Base-by-base conservation (phyloP, 2,329 filamentous ascomycete species). In the Fusarium begoniae region DNA sequence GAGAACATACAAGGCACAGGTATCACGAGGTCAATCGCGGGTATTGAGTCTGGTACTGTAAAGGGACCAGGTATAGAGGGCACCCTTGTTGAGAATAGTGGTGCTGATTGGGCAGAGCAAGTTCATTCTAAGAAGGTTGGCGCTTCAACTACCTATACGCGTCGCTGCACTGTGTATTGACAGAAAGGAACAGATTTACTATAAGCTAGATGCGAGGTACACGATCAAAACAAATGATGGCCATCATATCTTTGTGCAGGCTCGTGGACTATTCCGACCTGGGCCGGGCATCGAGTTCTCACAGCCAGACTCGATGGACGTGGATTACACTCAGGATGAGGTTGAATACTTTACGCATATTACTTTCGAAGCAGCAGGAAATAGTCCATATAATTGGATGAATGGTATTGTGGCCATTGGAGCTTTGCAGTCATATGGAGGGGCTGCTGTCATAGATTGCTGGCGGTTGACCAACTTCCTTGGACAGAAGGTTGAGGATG, bases 331-430 rank as follows among this genome's bases (percentile, higher is more conserved):
- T 1, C 70, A 76, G 20, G 73, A 75, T 5, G 70, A 72, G 3
- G 60, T 68, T 7, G 74, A 76, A 18, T 75, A 76, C 14, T 76
- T 75, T 55, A 75, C 74, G 2, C 60, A 74, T 20, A 64, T 76
- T 18, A 59, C 41, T 4, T 72, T 76, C 26, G 73, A 75, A 15
- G 70, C 74, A 1, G 65, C 73, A 1, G 73, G 73, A 1, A 55
- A 55, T 0, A 75, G 70, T n/a, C 40, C 40, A 0, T 74, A 76
- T 22, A 47, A 58, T 3, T 76, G 73, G 73, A 61, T 76, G 60
- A 76, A 75, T n/a, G 57, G 74, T 2, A 68, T 76, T 6, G 64
- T 76, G 4, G 70, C 67, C 1, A 17, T 76, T 2, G 70, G 74
- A 0, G 70, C 63, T 11, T 72, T 50, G 53, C 43, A 76, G 6